phyloP scores from a whole-genome alignment of 2,329 filamentous ascomycete genomes.

The Cordyceps farinosa region DNA sequence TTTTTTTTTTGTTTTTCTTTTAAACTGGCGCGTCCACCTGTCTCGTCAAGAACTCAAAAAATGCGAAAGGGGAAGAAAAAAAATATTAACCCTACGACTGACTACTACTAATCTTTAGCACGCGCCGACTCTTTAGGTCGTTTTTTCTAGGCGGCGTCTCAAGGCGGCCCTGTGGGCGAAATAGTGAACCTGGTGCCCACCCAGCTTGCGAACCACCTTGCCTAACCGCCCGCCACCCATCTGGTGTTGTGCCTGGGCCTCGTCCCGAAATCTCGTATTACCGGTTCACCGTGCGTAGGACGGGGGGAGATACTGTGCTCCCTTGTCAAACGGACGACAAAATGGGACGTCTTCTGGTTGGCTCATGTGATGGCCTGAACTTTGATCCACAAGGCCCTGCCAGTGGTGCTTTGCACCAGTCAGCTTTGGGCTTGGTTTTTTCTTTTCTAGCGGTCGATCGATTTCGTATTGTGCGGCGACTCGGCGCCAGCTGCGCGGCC shows the following conservation, averaged over 20 bases:
- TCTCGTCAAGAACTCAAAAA: background rate
- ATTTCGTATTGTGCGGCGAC: background rate
- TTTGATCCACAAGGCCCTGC: background rate
- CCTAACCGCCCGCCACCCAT: background rate
- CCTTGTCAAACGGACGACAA: too few relatives aligned
- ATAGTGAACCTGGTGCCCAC: background rate
- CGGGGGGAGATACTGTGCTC: background rate
- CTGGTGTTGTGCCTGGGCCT: slow-evolving; percentile 1
- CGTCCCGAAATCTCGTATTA: slow-evolving; percentile 8
- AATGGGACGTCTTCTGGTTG: background rate
- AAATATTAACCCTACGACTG: too few relatives aligned
- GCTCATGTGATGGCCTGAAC: slow-evolving; percentile 1
- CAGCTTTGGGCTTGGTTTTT: background rate
- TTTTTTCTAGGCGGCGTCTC: background rate
- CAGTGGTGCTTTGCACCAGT: background rate
- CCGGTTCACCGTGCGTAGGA: background rate
- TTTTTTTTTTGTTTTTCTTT: too few relatives aligned
- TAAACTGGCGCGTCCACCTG: too few relatives aligned
- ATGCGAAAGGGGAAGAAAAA: background rate
- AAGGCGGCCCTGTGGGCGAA: background rate
- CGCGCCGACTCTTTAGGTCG: background rate
- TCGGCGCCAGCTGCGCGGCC: background rate
- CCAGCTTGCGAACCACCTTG: background rate
- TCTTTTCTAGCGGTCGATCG: slow-evolving; percentile 9
- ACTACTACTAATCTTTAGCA: too few relatives aligned